A percentile compares a stretch with the other conserved stretches of the same genome.
Conservation (phyloP, 768 basidiomycete species). For the Mycena vitilis region DNA sequence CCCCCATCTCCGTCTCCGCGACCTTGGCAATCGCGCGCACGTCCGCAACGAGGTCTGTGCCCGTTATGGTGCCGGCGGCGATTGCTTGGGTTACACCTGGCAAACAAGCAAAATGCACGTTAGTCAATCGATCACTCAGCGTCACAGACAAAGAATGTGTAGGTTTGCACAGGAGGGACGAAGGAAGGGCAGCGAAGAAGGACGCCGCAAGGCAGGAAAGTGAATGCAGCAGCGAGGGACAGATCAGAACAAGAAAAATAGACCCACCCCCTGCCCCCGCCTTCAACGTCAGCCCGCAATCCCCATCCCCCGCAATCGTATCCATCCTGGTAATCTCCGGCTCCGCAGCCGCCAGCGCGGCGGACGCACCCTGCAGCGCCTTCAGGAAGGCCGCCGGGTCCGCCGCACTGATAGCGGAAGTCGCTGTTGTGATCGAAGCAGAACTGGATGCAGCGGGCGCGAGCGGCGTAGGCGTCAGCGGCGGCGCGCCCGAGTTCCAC, state of each 20-base stretch:
- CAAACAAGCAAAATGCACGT: no score
- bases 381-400: conserved; percentile 63
- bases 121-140: no score
- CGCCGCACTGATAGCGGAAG: conserved; percentile 39
- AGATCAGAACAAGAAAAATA: no score
- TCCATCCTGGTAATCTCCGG: conserved; percentile 94
- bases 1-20: conserved; percentile 89
- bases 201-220: no score
- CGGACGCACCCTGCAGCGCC: conserved; percentile 70
- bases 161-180: no score
- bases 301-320: conserved; percentile 91
- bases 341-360: conserved; percentile 80
- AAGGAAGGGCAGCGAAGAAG: conserved; percentile 38
- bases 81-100: conserved; percentile 48
- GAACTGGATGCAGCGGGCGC: conserved; percentile 30
- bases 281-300: conserved; percentile 67
- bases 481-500: conserved; percentile 68
- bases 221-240: no score
- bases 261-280: conserved; percentile 74
- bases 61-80: conserved; percentile 64
- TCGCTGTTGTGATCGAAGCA: conserved; percentile 9
- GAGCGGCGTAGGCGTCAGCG: conserved; percentile 42
- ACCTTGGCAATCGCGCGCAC: conserved; percentile 77
- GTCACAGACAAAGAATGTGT: no score
- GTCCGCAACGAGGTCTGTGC: conserved; percentile 71